Conservation (phyloP, 495 filamentous ascomycete genomes). For the Choiromyces venosus region DNA sequence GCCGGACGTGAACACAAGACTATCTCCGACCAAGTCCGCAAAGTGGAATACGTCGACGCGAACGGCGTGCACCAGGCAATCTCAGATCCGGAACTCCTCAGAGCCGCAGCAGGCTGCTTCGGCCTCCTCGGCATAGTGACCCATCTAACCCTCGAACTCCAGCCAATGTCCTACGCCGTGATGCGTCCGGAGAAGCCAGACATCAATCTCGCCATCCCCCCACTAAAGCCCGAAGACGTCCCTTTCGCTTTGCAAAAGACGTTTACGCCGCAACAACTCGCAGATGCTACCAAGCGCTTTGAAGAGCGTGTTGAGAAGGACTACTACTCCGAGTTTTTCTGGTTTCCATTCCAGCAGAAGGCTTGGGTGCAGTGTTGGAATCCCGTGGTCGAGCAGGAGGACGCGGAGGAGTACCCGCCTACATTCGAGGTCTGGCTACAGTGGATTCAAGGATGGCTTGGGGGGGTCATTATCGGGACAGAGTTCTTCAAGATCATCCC, state of each 20-base stretch:
- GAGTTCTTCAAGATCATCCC: constrained; percentile 44
- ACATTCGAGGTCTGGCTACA: constrained; percentile 44
- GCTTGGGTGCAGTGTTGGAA: constrained; percentile 52
- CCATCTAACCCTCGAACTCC: constrained; percentile 51
- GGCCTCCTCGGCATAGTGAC: constrained; percentile 53
- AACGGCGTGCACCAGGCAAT: constrained; percentile 48
- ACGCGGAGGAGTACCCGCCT: constrained; percentile 44
- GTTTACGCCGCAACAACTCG: constrained; percentile 38
- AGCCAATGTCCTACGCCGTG: constrained; percentile 51
- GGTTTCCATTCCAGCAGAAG: constrained; percentile 50
- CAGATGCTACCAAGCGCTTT: constrained; percentile 40
- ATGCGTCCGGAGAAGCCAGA: constrained; percentile 48
- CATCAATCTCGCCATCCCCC: constrained; percentile 49
- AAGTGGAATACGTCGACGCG: constrained; percentile 51
- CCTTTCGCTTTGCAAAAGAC: constrained; percentile 43
- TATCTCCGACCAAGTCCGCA: constrained; percentile 48
- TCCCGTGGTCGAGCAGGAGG: constrained; percentile 32
- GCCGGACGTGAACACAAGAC: constrained; percentile 49
- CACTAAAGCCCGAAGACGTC: constrained; percentile 43
- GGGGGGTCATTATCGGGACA: constrained; percentile 41
- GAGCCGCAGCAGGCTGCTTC: constrained; percentile 51
- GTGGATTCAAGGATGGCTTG: constrained; percentile 47
- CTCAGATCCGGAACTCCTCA: constrained; percentile 44
- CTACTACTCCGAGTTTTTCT: constrained; percentile 51
- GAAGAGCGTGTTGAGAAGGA: constrained; percentile 43